A percentile compares a stretch with the other conserved stretches of the same genome.
Evolutionary conservation across 1,284 basidiomycete species (phyloP).

Genomic region (Apiotrichum laibachii): DNA sequence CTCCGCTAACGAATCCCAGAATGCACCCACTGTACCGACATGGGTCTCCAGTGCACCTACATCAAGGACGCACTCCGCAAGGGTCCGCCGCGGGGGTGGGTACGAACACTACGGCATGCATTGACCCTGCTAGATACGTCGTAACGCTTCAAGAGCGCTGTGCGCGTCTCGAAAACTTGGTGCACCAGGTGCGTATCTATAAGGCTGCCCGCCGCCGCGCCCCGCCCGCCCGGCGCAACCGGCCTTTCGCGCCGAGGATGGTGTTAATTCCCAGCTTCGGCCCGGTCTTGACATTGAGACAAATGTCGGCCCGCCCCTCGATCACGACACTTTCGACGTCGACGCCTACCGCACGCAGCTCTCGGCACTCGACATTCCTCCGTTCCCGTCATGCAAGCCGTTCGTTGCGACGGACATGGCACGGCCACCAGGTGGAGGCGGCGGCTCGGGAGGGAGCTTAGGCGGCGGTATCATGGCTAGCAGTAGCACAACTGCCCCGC

Average conservation of each 20-base stretch:
- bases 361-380: constrained; percentile 29
- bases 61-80: constrained; percentile 71
- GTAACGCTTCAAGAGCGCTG: constrained; percentile 68
- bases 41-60: constrained; percentile 70
- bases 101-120: neutral
- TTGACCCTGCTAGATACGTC: constrained; percentile 54
- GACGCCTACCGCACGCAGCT: constrained; percentile 30
- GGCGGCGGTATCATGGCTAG: neutral
- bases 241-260: neutral
- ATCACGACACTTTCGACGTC: constrained; percentile 68
- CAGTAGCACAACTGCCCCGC: neutral
- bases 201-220: no score
- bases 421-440: neutral
- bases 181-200: constrained; percentile 56
- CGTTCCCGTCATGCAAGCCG: constrained; percentile 32
- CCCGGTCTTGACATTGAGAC: constrained; percentile 65
- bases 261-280: constrained; percentile 56
- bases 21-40: constrained; percentile 74
- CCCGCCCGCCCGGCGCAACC: no score
- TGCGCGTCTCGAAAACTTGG: constrained; percentile 65
- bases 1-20: constrained; percentile 19
- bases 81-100: constrained; percentile 69
- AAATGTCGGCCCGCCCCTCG: constrained; percentile 64
- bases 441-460: neutral
- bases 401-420: constrained; percentile 2